A percentile compares a stretch with the other conserved stretches of the same genome.
Evolutionary conservation across 495 filamentous ascomycete species (phyloP).

Genomic region (Filosporella fistucella): DNA sequence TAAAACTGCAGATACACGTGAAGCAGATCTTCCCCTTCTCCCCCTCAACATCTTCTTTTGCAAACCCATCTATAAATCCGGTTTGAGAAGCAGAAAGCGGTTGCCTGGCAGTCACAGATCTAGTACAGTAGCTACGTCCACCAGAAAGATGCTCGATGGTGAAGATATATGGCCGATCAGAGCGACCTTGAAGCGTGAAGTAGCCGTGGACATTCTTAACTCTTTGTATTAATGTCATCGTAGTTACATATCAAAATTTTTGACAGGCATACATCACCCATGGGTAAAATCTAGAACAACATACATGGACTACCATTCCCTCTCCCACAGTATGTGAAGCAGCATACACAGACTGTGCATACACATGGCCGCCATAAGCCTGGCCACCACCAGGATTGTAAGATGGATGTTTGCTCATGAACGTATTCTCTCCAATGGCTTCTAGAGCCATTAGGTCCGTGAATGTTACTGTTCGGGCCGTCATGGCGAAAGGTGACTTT

Average conservation of each 20-base stretch:
- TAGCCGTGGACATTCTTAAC: constrained; percentile 60
- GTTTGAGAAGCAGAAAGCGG: constrained; percentile 31
- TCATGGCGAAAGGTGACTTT: no score
- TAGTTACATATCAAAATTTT: no score
- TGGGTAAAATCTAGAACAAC: constrained; percentile 19
- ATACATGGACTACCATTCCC: constrained; percentile 57
- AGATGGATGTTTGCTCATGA: background rate
- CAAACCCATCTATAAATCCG: no score
- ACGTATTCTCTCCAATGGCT: no score
- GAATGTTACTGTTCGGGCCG: no score
- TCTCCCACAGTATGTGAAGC: constrained; percentile 49
- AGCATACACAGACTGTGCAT: constrained; percentile 59
- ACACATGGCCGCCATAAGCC: constrained; percentile 65
- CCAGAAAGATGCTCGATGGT: constrained; percentile 47
- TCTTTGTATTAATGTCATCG: no score
- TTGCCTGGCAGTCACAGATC: constrained; percentile 54
- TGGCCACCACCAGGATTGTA: constrained; percentile 14
- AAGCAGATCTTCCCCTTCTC: constrained; percentile 50
- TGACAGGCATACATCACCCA: background rate
- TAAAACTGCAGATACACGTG: constrained; percentile 59
- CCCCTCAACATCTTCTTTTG: constrained; percentile 32
- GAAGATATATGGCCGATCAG: constrained; percentile 57
- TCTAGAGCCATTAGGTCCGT: no score
- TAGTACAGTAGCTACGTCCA: constrained; percentile 52
- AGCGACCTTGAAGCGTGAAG: constrained; percentile 54